Percentiles rank a stretch among this genome's conserved stretches.
These are phyloP conservation scores for Chytriomyces sp. DNA, from an alignment of 192 early-diverging fungal genomes.

Conservation along the genomic window DNA sequence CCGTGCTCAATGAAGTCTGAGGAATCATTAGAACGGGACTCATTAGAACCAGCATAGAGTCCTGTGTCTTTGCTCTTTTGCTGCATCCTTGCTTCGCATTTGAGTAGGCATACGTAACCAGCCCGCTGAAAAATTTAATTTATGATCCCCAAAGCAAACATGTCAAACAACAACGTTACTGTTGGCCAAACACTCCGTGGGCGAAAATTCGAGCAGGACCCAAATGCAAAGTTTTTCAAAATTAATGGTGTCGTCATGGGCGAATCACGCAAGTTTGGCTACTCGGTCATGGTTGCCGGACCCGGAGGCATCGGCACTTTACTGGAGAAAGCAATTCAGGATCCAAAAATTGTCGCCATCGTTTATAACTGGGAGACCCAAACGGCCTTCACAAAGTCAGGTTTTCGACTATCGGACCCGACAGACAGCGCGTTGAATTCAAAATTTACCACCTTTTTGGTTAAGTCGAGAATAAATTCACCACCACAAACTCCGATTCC, in stretches of 20 bases:
- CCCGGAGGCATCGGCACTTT: background rate
- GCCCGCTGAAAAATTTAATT: too few species aligned
- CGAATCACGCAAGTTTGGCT: background rate
- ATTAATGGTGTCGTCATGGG: conserved; percentile 9
- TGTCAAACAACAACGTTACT: background rate
- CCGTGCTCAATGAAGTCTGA: too few species aligned
- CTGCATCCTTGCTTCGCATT: too few species aligned
- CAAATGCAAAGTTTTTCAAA: background rate
- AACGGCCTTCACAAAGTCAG: background rate
- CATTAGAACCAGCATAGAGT: too few species aligned
- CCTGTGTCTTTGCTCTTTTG: too few species aligned
- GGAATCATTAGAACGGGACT: too few species aligned
- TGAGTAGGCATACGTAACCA: too few species aligned
- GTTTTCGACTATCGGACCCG: background rate
- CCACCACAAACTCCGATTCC: background rate
- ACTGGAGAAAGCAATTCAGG: background rate
- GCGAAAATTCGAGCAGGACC: background rate
- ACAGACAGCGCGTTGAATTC: background rate
- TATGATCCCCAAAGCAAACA: too few species aligned
- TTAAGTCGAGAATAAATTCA: background rate
- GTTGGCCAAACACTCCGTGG: background rate
- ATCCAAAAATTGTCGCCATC: background rate
- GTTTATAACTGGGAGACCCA: background rate
- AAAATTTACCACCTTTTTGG: background rate
- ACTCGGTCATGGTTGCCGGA: background rate